Percentiles rank a stretch among this genome's conserved stretches.
Conservation (phyloP, 2,329 filamentous ascomycete species). For the Hawksworthiomyces lignivorus region DNA sequence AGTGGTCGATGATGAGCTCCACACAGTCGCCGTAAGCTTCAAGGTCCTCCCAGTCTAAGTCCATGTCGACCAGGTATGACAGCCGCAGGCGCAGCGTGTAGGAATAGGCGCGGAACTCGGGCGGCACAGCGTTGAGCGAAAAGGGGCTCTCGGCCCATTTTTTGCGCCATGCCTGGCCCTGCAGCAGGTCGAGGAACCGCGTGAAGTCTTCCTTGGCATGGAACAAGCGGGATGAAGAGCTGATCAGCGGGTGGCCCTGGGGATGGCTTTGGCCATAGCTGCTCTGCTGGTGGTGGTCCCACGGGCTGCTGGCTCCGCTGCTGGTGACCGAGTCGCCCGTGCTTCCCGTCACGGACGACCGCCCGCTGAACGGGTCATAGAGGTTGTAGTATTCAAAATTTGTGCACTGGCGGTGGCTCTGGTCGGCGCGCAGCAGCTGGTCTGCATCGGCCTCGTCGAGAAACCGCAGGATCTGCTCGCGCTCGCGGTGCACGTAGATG, state of each 20-base stretch:
- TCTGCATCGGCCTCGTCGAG: constrained; percentile 46
- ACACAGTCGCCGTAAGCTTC: constrained; percentile 53
- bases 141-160: constrained; percentile 53
- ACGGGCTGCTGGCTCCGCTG: constrained; percentile 13
- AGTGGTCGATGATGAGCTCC: constrained; percentile 52
- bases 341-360: constrained; percentile 17
- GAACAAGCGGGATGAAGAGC: constrained; percentile 51
- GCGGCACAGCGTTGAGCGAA: constrained; percentile 49
- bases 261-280: neutral
- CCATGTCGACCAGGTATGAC: constrained; percentile 45
- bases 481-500: constrained; percentile 61
- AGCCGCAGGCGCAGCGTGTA: constrained; percentile 56
- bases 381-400: constrained; percentile 69
- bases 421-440: constrained; percentile 47
- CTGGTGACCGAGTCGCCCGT: constrained; percentile 1
- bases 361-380: constrained; percentile 35
- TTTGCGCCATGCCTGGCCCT: constrained; percentile 42
- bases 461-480: constrained; percentile 52
- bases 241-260: constrained; percentile 15
- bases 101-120: constrained; percentile 50
- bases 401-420: constrained; percentile 53
- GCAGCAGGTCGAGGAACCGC: constrained; percentile 50
- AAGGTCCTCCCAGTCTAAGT: constrained; percentile 43
- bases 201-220: constrained; percentile 53
- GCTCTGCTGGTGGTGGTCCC: neutral